These are phyloP conservation scores for Aspergillus awamori DNA, from an alignment of 2,329 filamentous ascomycete species.

Conservation along the genomic window DNA sequence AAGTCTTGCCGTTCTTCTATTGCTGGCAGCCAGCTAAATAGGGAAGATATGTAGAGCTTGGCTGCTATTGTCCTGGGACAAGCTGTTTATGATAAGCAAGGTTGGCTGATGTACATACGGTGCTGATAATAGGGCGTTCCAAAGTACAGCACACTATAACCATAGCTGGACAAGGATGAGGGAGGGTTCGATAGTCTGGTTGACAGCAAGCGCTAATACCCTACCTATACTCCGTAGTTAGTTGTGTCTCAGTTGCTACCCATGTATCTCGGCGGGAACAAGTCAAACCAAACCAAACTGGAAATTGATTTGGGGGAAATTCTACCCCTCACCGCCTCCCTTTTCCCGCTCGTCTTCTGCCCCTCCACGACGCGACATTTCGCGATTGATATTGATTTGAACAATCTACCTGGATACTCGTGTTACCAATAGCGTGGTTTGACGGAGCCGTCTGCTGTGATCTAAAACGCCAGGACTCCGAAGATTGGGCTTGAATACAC, in stretches of 20 bases:
- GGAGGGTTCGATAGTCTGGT: background rate
- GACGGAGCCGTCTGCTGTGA: background rate
- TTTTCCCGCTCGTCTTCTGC: constrained; percentile 16
- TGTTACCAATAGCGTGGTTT: background rate
- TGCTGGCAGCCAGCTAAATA: too few species aligned
- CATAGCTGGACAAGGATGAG: too few species aligned
- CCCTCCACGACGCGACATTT: constrained; percentile 25
- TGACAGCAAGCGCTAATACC: background rate
- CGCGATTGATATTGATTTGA: constrained; percentile 10
- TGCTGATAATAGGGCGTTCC: background rate
- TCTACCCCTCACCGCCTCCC: constrained; percentile 22
- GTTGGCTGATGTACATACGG: background rate
- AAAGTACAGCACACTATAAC: background rate
- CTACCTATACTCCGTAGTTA: background rate
- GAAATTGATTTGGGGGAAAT: background rate
- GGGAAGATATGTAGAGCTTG: background rate
- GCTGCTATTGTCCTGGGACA: background rate
- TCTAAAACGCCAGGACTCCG: background rate
- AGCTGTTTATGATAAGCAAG: background rate
- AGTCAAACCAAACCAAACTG: background rate
- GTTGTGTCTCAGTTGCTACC: background rate
- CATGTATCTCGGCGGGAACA: background rate
- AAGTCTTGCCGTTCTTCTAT: background rate
- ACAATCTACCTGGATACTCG: background rate
- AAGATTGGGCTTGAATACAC: background rate